Evolutionary conservation across 2,329 filamentous ascomycete species (phyloP), one percentile per base, ranked within the genome.

Genomic region (Aspergillus nomiae): DNA sequence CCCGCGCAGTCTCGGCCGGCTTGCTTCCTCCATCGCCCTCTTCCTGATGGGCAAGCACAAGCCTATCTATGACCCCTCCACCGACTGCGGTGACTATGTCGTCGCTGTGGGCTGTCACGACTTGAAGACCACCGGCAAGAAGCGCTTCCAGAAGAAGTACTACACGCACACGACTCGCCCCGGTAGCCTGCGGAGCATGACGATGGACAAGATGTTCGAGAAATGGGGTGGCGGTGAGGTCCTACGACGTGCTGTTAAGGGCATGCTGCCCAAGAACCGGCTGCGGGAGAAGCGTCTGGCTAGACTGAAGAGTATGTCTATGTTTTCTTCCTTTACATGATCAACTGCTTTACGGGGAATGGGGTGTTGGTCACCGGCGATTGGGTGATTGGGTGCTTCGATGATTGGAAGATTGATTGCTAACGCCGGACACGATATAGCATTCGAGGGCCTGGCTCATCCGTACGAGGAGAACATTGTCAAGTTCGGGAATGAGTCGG

Each of bases 1-100:
- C 24, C 85, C 88, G 21, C 92, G 93, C 16, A 89, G 92, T n/a
- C 90, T 97, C 46, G 94, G 94, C 70, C 92, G 94, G 48, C 86
- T 97, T 58, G 94, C 94, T 65, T 92, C 90, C 59, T 89, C 90
- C 67, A 97, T 97, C 78, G 94, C 94, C 65, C 84, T 90, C 59
- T 85, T 92, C 64, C 88, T 97, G 58, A 97, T 98, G 94, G 95
- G 95, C 82, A 99, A 99, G 85, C 91, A 99, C 86, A 99, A 99
- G 83, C 95, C 95, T 26, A 97, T 95, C 79, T 99, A 89, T 83
- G 92, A 98, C 81, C 95, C 95, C 1, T 97, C 93, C 26, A 97
- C 94, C 65, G 95, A 99, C 85, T 98, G 95, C 85, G 95, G 95
- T 71, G 95, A 99, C 87, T 99, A 99, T 80, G 94, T 99, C 14